Evolutionary conservation across 2,329 filamentous ascomycete genomes (phyloP), one percentile per base, ranked within the genome.

Genomic region (Penicillium italicum): DNA sequence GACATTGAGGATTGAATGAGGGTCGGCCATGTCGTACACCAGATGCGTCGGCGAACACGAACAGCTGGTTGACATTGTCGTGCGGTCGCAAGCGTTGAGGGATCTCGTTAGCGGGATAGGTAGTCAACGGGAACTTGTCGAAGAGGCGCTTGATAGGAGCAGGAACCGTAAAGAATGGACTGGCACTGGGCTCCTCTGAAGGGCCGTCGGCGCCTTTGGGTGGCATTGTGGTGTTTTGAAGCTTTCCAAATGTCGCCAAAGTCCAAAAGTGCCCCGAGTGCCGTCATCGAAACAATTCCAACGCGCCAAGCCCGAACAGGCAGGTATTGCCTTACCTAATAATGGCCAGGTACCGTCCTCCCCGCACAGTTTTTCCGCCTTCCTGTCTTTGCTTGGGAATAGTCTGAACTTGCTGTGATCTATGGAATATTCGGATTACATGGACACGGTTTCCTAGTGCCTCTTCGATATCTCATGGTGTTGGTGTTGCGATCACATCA

Each of bases 1-100:
- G 79, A 78, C 94, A 99, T 56, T 86, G 85, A 11, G 94, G 94
- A 71, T 97, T 97, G 76, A 88, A 96, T 62, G 90, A 95, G 26
- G 91, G 89, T 30, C 79, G 76, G 5, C 85, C 85, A 37, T 69
- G 69, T 53, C 73, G 72, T 33, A 85, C 88, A 65, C 85, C 87
- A n/a, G 81, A 76, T 1, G 83, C 77, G 14, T 81, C 84, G 57
- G 84, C 82, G 74, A 97, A 97, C 54, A 96, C 80, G 72, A 91
- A 91, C 9, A 99, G 79, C 10, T 84, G 80, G 59, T 84, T 81
- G 66, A 76, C 75, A 37, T 58, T 75, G 69, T 62, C 72, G 74
- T 50, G 76, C 69, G 49, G 67, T 31, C 78, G 80, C 28, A 82
- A 77, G 63, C 87, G 81, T 50, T 81, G 77, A 33, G 92, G 92